Conservation (phyloP, 768 basidiomycete species). For the Paxillus ammoniavirescens region DNA sequence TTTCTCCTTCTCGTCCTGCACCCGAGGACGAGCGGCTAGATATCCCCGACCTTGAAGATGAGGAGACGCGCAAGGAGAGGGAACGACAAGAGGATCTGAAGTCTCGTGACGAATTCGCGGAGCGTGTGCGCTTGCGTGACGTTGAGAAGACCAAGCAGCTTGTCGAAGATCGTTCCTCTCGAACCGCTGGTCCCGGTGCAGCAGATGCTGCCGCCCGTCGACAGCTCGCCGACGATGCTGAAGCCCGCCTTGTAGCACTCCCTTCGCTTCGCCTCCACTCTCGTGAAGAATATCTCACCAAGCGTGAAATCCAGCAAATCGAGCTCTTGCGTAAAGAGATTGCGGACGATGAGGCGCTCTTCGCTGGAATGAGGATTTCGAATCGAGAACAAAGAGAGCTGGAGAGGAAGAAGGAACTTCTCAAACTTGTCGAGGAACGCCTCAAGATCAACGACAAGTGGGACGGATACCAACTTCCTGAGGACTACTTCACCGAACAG, state of each 20-base stretch:
- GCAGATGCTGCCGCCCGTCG: constrained; percentile 82
- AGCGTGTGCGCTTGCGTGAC: constrained; percentile 82
- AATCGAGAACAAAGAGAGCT: constrained; percentile 79
- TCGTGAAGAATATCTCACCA: constrained; percentile 93
- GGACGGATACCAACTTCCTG: constrained; percentile 95
- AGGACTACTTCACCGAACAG: constrained; percentile 97
- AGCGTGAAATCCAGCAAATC: constrained; percentile 94
- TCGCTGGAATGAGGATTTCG: constrained; percentile 87
- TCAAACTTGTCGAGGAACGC: constrained; percentile 90
- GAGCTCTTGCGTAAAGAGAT: constrained; percentile 92
- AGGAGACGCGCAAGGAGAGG: constrained; percentile 64
- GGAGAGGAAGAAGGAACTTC: constrained; percentile 88
- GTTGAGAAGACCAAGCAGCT: constrained; percentile 84
- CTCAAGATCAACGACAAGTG: constrained; percentile 92
- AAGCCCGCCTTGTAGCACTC: constrained; percentile 51
- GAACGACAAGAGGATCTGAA: constrained; percentile 76
- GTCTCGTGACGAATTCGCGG: constrained; percentile 92
- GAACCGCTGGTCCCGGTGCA: constrained; percentile 59
- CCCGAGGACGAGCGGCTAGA: constrained; percentile 41
- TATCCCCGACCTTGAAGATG: constrained; percentile 71
- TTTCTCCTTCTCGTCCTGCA: constrained; percentile 23
- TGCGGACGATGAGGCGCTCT: constrained; percentile 89
- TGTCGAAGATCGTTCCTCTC: constrained; percentile 89
- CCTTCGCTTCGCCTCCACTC: constrained; percentile 84
- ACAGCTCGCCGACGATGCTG: constrained; percentile 76